Evolutionary conservation across 2,329 filamentous ascomycete genomes (phyloP), one percentile per base, ranked within the genome.

Genomic region (Aspergillus pseudoterreus): DNA sequence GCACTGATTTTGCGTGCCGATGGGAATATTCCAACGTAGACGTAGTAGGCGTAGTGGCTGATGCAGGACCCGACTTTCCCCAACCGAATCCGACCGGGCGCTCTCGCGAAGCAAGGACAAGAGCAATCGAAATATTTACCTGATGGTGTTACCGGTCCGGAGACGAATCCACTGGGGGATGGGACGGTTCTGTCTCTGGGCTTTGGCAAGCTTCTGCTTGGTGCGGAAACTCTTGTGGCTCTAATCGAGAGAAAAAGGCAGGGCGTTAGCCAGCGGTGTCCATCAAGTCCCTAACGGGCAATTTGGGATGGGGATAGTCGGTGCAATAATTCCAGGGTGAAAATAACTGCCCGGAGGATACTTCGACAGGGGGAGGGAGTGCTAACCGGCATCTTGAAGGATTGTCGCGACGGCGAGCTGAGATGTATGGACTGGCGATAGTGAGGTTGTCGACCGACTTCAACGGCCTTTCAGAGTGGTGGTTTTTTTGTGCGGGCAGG

Each of bases 181-280:
- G 70, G 94, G 94, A 78, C 94, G 88, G 88, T 99, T 99, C 85
- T 97, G 92, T 87, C 96, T 97, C 85, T 97, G 92, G 77, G 94
- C 94, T 85, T 92, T 96, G 76, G 94, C 94, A 83, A 99, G 91
- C 94, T 99, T 99, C 81, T 95, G 88, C 92, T 99, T 99, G 81
- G 92, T 96, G 78, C 92, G 89, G 91, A 99, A 99, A 77, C 92
- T 90, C 88, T 99, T 99, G 84, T 99, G 91, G 87, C 88, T 92
- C 92, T 97, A 77, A 39, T 53, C 22, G 39, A 51, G 32, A 32
- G 35, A 35, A 48, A 48, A 44, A 35, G 14, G 15, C 38, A 22
- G 6, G n/a, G 42, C 21, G 50, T 59, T 57, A 60, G 53, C 52
- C 32, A 33, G 21, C 32, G 19, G 17, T 42, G 35, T 19, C 19